Percentiles rank a stretch among this genome's conserved stretches.
Evolutionary conservation across 306 rosid genomes (phyloP).

Genomic region (Vigna trinervia): DNA sequence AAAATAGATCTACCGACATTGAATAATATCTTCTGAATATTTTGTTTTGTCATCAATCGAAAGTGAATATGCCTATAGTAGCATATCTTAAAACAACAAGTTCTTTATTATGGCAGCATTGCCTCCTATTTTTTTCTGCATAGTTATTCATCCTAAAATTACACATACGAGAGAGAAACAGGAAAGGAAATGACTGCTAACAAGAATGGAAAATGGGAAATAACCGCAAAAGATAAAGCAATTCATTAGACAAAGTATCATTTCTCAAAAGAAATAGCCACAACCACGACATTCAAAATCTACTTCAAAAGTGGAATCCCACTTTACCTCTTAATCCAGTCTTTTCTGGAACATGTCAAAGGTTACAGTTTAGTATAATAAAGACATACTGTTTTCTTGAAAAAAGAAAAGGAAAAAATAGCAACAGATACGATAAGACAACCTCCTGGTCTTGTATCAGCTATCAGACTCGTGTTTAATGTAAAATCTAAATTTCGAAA

Average conservation of each 20-base stretch:
- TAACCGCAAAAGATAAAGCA: background rate
- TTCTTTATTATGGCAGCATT: conserved; percentile 1
- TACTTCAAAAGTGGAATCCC: conserved; percentile 15
- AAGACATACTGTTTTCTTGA: conserved; percentile 3
- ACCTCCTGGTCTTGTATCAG: conserved; percentile 12
- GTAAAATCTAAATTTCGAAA: conserved; percentile 2
- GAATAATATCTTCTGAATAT: background rate
- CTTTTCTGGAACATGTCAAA: conserved; percentile 7
- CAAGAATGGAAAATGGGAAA: background rate
- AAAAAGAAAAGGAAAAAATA: conserved; percentile 2
- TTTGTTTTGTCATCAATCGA: background rate
- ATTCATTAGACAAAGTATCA: background rate
- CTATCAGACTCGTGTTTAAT: conserved; percentile 5
- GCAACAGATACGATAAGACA: background rate
- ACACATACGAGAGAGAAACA: background rate
- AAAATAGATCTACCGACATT: too few relatives aligned
- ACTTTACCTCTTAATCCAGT: conserved; percentile 11
- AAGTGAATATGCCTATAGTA: background rate
- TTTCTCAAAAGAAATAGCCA: background rate
- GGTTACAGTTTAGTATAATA: background rate
- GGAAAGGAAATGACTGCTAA: background rate
- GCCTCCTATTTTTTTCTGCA: background rate
- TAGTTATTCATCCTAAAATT: background rate
- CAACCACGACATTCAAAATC: background rate
- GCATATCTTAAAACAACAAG: background rate